Evolutionary conservation across 179 eudicot genomes (phyloP).

Genomic region (Corrigiola litoralis): DNA sequence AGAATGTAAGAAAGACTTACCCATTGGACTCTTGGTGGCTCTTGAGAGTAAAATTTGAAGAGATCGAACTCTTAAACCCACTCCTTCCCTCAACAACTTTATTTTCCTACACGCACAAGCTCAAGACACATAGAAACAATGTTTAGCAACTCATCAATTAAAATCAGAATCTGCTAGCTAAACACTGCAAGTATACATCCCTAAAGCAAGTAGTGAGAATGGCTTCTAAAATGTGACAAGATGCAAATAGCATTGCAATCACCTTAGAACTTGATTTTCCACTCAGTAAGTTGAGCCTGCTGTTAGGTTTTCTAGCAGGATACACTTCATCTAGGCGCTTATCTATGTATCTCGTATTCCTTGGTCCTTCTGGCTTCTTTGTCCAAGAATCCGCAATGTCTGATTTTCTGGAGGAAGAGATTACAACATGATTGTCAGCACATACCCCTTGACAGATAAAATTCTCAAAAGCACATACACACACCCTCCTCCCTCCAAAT

Average conservation of each 20-base stretch:
- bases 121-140: neutral
- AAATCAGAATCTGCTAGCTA: neutral
- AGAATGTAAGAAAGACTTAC: constrained; percentile 27
- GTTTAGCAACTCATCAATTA: constrained; percentile 2
- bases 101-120: constrained; percentile 32
- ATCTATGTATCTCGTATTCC: constrained; percentile 55
- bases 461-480: neutral
- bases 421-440: too few species aligned
- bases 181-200: neutral
- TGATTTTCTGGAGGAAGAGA: constrained; percentile 32
- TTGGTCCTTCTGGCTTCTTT: constrained; percentile 43
- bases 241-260: constrained; percentile 3
- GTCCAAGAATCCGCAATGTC: constrained; percentile 32
- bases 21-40: constrained; percentile 33
- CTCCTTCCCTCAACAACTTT: constrained; percentile 27
- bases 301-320: constrained; percentile 59
- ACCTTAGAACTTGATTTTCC: constrained; percentile 62
- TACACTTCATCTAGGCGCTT: constrained; percentile 66
- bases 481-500: neutral
- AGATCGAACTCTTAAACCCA: constrained; percentile 33
- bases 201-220: neutral
- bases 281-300: constrained; percentile 45
- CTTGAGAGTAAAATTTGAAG: constrained; percentile 33
- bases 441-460: too few species aligned
- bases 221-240: neutral